Conservation (phyloP, 1,284 basidiomycete species). For the Ceratorhiza oryzae-sativae region DNA sequence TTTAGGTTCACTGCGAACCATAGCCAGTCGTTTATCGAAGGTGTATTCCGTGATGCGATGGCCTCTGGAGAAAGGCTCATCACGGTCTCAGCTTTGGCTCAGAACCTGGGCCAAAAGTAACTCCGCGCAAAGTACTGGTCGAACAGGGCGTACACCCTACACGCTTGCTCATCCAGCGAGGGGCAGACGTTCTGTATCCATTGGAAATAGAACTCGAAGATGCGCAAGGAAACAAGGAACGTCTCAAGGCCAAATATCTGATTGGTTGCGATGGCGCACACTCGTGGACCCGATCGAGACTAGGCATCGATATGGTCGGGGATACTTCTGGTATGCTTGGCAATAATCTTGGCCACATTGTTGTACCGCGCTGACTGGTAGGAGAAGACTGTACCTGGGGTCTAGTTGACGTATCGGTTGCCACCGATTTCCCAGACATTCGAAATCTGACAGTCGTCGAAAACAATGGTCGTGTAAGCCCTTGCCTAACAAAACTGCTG, state of each 20-base stretch:
- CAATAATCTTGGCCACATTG: background rate
- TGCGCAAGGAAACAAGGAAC: background rate
- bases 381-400: slow-evolving; percentile 17
- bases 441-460: slow-evolving; percentile 13
- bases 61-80: background rate
- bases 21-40: slow-evolving; percentile 11
- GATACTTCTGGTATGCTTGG: slow-evolving; percentile 4
- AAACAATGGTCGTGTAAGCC: slow-evolving; percentile 31
- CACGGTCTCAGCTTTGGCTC: background rate
- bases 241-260: slow-evolving; percentile 14
- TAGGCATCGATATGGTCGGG: slow-evolving; percentile 21
- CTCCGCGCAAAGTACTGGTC: background rate
- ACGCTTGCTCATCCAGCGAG: background rate
- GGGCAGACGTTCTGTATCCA: background rate
- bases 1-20: background rate
- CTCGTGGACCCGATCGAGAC: slow-evolving; percentile 12
- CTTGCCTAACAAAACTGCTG: too few relatives aligned
- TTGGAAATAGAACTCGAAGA: background rate
- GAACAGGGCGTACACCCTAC: slow-evolving; percentile 15
- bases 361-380: background rate
- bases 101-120: background rate
- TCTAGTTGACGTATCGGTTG: background rate
- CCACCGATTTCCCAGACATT: slow-evolving; percentile 22
- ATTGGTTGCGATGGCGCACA: slow-evolving; percentile 36
- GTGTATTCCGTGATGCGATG: slow-evolving; percentile 17